A percentile compares a stretch with the other conserved stretches of the same genome.
Evolutionary conservation across 305 asterid genomes (phyloP).

Genomic region (Salvia sclarea): DNA sequence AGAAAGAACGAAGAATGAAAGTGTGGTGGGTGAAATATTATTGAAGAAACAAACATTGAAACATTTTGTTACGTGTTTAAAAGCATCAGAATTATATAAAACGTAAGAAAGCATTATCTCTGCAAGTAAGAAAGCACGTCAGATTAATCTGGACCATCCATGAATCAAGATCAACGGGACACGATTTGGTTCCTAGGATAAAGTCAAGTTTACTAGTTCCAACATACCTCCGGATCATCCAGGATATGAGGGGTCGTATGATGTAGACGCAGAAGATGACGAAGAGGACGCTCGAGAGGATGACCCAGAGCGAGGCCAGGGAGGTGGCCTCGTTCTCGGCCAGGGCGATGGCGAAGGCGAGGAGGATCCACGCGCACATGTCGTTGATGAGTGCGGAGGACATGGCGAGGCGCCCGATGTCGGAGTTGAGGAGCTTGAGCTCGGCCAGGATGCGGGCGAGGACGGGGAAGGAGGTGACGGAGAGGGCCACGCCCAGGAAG

Average conservation of each 20-base stretch:
- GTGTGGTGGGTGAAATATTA: too few relatives aligned
- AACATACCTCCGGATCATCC: constrained; percentile 56
- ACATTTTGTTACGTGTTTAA: too few relatives aligned
- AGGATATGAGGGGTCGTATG: constrained; percentile 50
- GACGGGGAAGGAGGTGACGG: constrained; percentile 89
- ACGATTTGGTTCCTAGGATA: too few relatives aligned
- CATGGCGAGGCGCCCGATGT: constrained; percentile 77
- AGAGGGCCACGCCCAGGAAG: constrained; percentile 79
- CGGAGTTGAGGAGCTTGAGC: constrained; percentile 83
- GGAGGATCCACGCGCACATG: constrained; percentile 78
- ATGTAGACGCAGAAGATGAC: constrained; percentile 53
- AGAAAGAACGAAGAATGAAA: too few relatives aligned
- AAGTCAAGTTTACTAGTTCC: too few relatives aligned
- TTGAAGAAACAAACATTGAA: too few relatives aligned
- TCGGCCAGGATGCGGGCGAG: constrained; percentile 84
- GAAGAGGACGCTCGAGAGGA: constrained; percentile 58
- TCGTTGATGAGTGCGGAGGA: constrained; percentile 79
- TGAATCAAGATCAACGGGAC: too few relatives aligned
- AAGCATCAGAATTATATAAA: too few relatives aligned
- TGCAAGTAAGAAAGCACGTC: too few relatives aligned
- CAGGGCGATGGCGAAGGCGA: constrained; percentile 74
- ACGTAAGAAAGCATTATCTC: too few relatives aligned
- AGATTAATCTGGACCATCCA: too few relatives aligned
- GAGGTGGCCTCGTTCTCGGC: constrained; percentile 66
- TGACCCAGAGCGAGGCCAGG: constrained; percentile 70